These are phyloP conservation scores for Selaginella tamariscina DNA, from an alignment of 75 land plant genomes.

Conservation along the genomic window DNA sequence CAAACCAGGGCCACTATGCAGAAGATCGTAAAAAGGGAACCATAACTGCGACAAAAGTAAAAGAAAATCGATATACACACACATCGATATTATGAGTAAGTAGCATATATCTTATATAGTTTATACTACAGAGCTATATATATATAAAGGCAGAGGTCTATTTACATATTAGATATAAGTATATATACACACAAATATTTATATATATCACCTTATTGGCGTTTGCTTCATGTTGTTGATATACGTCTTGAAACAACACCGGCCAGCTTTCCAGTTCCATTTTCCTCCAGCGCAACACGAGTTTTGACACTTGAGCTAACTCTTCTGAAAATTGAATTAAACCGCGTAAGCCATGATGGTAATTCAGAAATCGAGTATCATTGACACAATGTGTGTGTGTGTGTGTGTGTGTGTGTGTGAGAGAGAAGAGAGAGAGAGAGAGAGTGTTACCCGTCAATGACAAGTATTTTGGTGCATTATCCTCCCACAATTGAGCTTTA, in stretches of 20 bases:
- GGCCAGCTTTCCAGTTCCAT: conserved; percentile 83
- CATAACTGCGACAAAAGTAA: conserved; percentile 41
- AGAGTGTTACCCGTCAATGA: conserved; percentile 35
- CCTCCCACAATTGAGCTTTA: conserved; percentile 40
- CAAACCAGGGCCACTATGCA: conserved; percentile 28
- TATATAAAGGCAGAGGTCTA: no score
- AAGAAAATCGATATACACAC: neutral
- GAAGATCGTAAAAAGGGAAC: conserved; percentile 62
- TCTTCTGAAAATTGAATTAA: conserved; percentile 28
- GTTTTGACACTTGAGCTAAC: conserved; percentile 30
- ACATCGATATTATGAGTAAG: no score
- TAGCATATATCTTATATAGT: no score
- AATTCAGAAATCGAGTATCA: no score
- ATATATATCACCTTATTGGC: conserved; percentile 45
- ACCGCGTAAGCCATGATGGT: no score
- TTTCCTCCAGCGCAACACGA: conserved; percentile 57
- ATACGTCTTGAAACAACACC: conserved; percentile 48
- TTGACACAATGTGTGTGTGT: no score
- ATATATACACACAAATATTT: neutral
- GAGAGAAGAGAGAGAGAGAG: neutral
- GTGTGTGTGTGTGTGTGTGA: no score
- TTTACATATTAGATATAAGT: neutral
- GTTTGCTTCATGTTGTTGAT: conserved; percentile 42
- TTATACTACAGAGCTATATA: no score
- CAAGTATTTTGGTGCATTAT: conserved; percentile 44